Conservation (phyloP, 2,329 filamentous ascomycete species). For the Dactylellina parvicollis region DNA sequence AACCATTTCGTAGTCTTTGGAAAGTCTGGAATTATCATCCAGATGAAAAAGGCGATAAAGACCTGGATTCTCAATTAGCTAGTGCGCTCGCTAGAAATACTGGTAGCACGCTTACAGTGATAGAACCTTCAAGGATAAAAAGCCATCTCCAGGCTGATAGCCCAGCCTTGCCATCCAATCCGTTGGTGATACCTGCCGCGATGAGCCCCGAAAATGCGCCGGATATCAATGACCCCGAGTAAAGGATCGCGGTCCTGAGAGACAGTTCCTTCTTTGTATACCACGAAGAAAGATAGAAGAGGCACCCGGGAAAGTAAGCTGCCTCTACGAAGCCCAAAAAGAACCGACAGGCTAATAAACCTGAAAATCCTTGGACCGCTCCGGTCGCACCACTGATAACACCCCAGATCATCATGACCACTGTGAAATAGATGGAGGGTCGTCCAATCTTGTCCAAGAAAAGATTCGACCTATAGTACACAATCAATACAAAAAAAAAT, state of each 20-base stretch:
- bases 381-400: constrained; percentile 70
- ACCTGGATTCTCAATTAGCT: constrained; percentile 59
- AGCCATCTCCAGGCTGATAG: constrained; percentile 73
- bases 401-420: constrained; percentile 70
- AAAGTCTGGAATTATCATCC: constrained; percentile 74
- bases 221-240: constrained; percentile 74
- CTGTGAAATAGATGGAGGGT: constrained; percentile 66
- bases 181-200: constrained; percentile 72
- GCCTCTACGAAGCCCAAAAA: constrained; percentile 72
- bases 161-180: constrained; percentile 70
- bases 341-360: constrained; percentile 68
- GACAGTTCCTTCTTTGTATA: constrained; percentile 76
- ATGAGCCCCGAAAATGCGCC: constrained; percentile 77
- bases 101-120: constrained; percentile 63
- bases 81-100: neutral
- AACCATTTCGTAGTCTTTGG: constrained; percentile 71
- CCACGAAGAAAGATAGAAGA: constrained; percentile 71
- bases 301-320: constrained; percentile 70
- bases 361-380: constrained; percentile 66
- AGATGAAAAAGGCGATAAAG: constrained; percentile 68
- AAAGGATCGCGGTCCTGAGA: constrained; percentile 73
- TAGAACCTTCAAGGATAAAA: constrained; percentile 75
- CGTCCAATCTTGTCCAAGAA: constrained; percentile 66
- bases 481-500: neutral
- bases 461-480: constrained; percentile 62